Evolutionary conservation across 2,329 filamentous ascomycete genomes (phyloP), one percentile per base, ranked within the genome.

Genomic region (Arthrinium phaeospermum): DNA sequence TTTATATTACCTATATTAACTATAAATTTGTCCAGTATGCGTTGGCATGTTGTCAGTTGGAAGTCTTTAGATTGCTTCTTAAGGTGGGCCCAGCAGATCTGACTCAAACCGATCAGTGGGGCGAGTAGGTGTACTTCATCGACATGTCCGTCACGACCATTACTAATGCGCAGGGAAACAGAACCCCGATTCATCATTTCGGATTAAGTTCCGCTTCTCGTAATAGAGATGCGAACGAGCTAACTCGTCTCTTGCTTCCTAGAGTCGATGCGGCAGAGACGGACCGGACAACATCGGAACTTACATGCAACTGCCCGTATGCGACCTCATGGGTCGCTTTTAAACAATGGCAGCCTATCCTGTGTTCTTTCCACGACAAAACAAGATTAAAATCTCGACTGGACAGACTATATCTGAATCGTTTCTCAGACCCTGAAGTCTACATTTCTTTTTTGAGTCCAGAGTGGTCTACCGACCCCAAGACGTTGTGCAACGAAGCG

Each of bases 351-450:
- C 64, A 68, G 19, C 64, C 64, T 27, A 22, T 68, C 7, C 41
- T 16, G 16, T 68, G 64, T 8, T 37, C 64, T 27, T 46, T 2
- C 5, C 64, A 68, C 4, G 0, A 44, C 1, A 12, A 27, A 19
- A 68, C 64, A 22, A 27, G n/a, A 16, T 5, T 68, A 19, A 24
- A 7, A 22, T 45, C 64, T 16, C 64, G 64, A 10, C 5, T 68
- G 1, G 4, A n/a, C 7, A 12, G 1, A 37, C 0, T 61, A 19
- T 19, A 10, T 13, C 0, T 1, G 0, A 1, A 3, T 6, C 1
- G n/a, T 10, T 10, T 22, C 30, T 13, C 16, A 46, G n/a, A 68
- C 1, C 1, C n/a, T 13, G n/a, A 46, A 16, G 19, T 46, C n/a
- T 3, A 16, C 2, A 27, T 1, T 5, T 44, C 27, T 10, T 4